Conservation (phyloP, 2,329 filamentous ascomycete genomes). For the Blastomyces percursus region DNA sequence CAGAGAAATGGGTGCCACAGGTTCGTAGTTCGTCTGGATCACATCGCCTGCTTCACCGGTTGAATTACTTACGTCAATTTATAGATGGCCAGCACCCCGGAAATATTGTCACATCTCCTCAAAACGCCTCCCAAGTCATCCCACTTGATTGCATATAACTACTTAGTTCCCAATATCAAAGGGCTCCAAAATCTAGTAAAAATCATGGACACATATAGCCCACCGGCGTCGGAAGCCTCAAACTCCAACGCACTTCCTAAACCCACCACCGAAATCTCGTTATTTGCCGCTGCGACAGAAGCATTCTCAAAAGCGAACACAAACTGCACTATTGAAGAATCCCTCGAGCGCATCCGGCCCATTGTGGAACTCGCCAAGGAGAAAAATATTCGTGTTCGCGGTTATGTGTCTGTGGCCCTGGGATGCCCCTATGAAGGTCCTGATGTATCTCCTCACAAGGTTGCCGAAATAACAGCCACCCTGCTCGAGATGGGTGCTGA, state of each 20-base stretch:
- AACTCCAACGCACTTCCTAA: slow-evolving; percentile 21
- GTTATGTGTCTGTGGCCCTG: slow-evolving; percentile 54
- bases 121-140: slow-evolving; percentile 40
- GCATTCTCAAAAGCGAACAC: slow-evolving; percentile 55
- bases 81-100: slow-evolving; percentile 54
- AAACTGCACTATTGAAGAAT: slow-evolving; percentile 54
- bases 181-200: slow-evolving; percentile 51
- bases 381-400: slow-evolving; percentile 47
- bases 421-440: slow-evolving; percentile 58
- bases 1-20: slow-evolving; percentile 46
- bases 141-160: slow-evolving; percentile 51
- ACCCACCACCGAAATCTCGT: slow-evolving; percentile 45
- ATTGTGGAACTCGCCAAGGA: slow-evolving; percentile 47
- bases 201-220: slow-evolving; percentile 36
- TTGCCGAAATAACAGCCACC: slow-evolving; percentile 50
- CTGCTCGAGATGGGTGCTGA: slow-evolving; percentile 55
- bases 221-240: slow-evolving; percentile 20
- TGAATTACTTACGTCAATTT: background rate
- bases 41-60: background rate
- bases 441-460: slow-evolving; percentile 47
- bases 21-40: slow-evolving; percentile 17
- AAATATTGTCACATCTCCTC: slow-evolving; percentile 48
- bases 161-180: slow-evolving; percentile 53
- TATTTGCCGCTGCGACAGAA: slow-evolving; percentile 56
- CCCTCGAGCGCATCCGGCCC: slow-evolving; percentile 47